Base-by-base conservation (phyloP, 352 stramenopile genomes). In the Peronospora farinosa region DNA sequence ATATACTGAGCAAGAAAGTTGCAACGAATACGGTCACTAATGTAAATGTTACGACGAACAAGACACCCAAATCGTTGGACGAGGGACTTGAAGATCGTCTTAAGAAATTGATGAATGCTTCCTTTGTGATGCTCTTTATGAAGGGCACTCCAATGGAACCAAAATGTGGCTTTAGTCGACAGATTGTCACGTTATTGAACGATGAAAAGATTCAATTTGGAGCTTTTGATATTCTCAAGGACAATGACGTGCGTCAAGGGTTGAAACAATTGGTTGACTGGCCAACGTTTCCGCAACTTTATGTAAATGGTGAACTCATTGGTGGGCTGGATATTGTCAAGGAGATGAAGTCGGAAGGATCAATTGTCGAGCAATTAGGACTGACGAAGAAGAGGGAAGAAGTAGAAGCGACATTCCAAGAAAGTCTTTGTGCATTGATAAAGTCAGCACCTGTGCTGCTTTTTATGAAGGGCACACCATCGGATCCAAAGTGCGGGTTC, bases 241-340 rank as follows among this genome's bases (percentile, higher is more conserved):
- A 99, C 74, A 74, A 97, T 27, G 92, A 97, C 27, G 79, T 84
- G 37, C 90, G 96, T 40, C 84, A 98, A 67, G 95, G 91, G 1
- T 74, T 99, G 12, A 99, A 99, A 73, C 71, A 88, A 50, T 98
- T 95, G 52, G 95, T 73, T 35, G 96, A 98, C 74, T 99, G 96
- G 96, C 95, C 96, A 8, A 99, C 96, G n/a, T 99, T 88, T 74
- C 96, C 96, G 10, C 94, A 98, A 61, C 70, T 99, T 7, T 99
- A 99, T 69, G 90, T 98, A n/a, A 95, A 98, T 49, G 96, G 96
- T 37, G 71, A 96, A 57, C 79, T 99, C 25, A 58, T 99, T 7
- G 96, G 96, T 39, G 96, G 96, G 0, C 74, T 98, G 25, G 96
- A 99, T 65, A 98, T 99, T 57, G 56, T 98, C 30, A 96, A 95